Evolutionary conservation across 805 yeast genomes (phyloP), one percentile per base, ranked within the genome.

Genomic region (Saccharomycopsis babjevae): DNA sequence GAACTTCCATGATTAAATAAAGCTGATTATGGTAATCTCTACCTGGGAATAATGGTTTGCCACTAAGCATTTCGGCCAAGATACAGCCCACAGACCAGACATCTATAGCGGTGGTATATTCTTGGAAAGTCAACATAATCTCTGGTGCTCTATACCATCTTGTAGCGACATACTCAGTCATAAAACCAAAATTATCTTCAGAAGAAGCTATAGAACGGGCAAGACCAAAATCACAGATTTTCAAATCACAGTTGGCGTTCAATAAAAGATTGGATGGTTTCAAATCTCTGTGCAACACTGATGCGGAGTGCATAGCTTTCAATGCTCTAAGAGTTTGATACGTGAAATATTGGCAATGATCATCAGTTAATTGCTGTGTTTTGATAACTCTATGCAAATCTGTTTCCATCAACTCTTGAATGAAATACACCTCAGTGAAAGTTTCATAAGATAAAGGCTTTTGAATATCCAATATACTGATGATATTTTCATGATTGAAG

Each of bases 121-220:
- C 85, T 50, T 88, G 84, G 62, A 81, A 78, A 0, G 89, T 82
- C 32, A 88, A 72, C 93, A 88, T 88, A 61, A 88, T 85, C 70
- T 88, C 94, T 0, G 93, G 93, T 0, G 93, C 93, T 59, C 94
- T 74, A 69, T 88, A 88, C 93, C 93, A 88, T 67, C 94, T 75
- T 8, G 94, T 88, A 2, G 93, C 93, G 3, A 88, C 94, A 66
- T 88, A 88, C 69, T 88, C 93, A 0, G 93, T 88, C 75, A 87
- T 75, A 65, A 80, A 79, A 0, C 86, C 80, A 42, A 79, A 75
- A 62, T 77, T 69, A 54, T 77, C 76, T 64, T 78, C 80, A 59
- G 76, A 69, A 43, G 83, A 78, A 28, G 79, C 77, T 18, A 82
- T 72, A 43, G 80, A 77, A 60, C 93, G 74, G 0, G 92, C 85